These are phyloP conservation scores for Aspergillus hiratsukae DNA, from an alignment of 2,329 filamentous ascomycete genomes.

Conservation along the genomic window DNA sequence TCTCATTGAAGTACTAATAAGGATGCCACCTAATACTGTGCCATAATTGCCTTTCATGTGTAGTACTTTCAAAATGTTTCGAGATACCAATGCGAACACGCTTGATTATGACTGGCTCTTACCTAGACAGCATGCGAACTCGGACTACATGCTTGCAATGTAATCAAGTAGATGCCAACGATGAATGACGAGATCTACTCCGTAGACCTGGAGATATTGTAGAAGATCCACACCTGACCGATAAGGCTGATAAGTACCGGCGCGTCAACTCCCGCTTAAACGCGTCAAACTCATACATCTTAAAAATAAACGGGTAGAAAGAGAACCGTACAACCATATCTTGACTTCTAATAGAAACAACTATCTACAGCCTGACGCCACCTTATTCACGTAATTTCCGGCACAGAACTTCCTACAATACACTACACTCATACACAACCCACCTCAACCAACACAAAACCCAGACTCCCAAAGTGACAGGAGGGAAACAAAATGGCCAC, in stretches of 20 bases:
- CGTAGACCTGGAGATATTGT: not conserved
- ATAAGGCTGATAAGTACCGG: not conserved
- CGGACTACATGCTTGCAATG: not conserved
- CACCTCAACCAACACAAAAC: constrained; percentile 10
- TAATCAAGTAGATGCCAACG: not conserved
- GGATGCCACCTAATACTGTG: not conserved
- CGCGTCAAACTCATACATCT: too few relatives aligned
- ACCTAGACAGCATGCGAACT: not conserved
- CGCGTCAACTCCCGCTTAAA: not conserved
- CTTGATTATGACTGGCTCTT: not conserved
- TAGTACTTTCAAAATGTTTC: not conserved
- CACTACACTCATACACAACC: not conserved
- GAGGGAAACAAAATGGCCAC: constrained; percentile 8
- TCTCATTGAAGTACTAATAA: not conserved
- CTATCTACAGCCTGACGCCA: not conserved
- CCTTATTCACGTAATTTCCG: not conserved
- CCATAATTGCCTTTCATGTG: not conserved
- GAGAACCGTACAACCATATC: too few relatives aligned
- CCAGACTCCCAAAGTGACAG: constrained; percentile 7
- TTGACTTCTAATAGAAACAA: not conserved
- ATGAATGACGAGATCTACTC: not conserved
- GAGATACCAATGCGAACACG: not conserved
- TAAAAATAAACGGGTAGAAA: too few relatives aligned
- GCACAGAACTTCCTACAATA: not conserved
- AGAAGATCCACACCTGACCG: too few relatives aligned